Percentiles rank a stretch among this genome's conserved stretches.
Evolutionary conservation across 177 flowering plant species (phyloP).

Genomic region (Tripterygium wilfordii): DNA sequence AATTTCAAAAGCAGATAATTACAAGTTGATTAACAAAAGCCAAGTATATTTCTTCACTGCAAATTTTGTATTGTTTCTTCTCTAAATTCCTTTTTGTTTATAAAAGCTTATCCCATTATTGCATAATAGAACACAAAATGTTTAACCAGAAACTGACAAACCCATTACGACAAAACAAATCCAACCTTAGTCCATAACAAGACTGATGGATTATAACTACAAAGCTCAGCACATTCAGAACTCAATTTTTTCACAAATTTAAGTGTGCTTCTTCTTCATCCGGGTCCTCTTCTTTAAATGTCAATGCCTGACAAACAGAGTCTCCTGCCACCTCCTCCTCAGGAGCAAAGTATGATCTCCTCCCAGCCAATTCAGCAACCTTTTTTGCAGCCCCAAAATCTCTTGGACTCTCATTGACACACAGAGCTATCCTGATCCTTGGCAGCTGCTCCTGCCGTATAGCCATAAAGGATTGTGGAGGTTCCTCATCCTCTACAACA

Average conservation of each 20-base stretch:
- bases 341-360: conserved; percentile 36
- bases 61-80: too few species aligned
- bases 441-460: conserved; percentile 45
- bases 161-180: neutral
- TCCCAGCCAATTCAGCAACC: conserved; percentile 63
- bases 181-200: conserved; percentile 12
- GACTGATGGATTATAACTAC: conserved; percentile 13
- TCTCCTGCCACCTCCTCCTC: conserved; percentile 24
- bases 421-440: conserved; percentile 48
- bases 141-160: conserved; percentile 2
- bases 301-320: conserved; percentile 50
- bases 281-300: conserved; percentile 55
- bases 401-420: conserved; percentile 46
- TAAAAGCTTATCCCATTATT: conserved; percentile 4
- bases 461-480: conserved; percentile 16
- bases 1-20: too few species aligned
- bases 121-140: neutral
- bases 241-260: neutral
- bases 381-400: conserved; percentile 85
- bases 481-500: conserved; percentile 7
- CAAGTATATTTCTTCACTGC: too few species aligned
- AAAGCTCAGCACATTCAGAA: neutral
- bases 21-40: too few species aligned
- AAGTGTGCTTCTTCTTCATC: conserved; percentile 8
- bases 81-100: too few species aligned